Evolutionary conservation across 805 yeast species (phyloP).

Genomic region (Kazachstania psychrophila): DNA sequence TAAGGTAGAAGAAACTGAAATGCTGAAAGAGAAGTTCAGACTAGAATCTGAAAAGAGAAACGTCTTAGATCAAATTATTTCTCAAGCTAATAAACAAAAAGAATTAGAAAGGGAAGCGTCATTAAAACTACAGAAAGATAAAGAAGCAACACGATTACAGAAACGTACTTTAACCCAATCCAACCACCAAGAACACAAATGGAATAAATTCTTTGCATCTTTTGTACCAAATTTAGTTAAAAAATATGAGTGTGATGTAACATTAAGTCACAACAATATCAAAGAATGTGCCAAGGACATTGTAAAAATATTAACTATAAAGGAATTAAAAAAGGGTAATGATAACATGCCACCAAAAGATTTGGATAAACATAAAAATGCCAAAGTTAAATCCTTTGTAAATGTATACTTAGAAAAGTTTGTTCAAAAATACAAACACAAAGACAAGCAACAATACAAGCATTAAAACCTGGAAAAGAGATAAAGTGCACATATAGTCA

Average conservation of each 20-base stretch:
- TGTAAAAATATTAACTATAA: slow-evolving; percentile 53
- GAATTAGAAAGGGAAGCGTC: slow-evolving; percentile 16
- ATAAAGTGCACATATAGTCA: no score
- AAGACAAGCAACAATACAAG: slow-evolving; percentile 27
- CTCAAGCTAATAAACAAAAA: slow-evolving; percentile 20
- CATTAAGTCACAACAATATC: slow-evolving; percentile 58
- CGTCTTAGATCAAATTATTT: slow-evolving; percentile 12
- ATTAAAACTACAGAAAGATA: slow-evolving; percentile 14
- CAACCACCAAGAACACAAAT: slow-evolving; percentile 22
- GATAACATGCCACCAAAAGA: slow-evolving; percentile 40
- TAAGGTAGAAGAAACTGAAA: slow-evolving; percentile 19
- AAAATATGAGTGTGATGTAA: slow-evolving; percentile 44
- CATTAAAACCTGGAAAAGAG: no score
- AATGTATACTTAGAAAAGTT: slow-evolving; percentile 60
- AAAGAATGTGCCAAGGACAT: slow-evolving; percentile 77
- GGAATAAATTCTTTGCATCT: slow-evolving; percentile 49
- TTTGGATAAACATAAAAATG: slow-evolving; percentile 52
- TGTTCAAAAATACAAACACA: slow-evolving; percentile 36
- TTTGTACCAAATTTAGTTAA: slow-evolving; percentile 72
- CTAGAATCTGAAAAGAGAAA: slow-evolving; percentile 22
- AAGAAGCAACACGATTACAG: slow-evolving; percentile 17
- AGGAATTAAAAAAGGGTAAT: slow-evolving; percentile 43
- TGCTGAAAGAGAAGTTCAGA: slow-evolving; percentile 17
- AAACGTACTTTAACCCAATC: slow-evolving; percentile 11
- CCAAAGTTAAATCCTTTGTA: slow-evolving; percentile 59